Percentiles rank a stretch among this genome's conserved stretches.
These are phyloP conservation scores for Parietaria judaica DNA, from an alignment of 306 rosid species.

Conservation along the genomic window DNA sequence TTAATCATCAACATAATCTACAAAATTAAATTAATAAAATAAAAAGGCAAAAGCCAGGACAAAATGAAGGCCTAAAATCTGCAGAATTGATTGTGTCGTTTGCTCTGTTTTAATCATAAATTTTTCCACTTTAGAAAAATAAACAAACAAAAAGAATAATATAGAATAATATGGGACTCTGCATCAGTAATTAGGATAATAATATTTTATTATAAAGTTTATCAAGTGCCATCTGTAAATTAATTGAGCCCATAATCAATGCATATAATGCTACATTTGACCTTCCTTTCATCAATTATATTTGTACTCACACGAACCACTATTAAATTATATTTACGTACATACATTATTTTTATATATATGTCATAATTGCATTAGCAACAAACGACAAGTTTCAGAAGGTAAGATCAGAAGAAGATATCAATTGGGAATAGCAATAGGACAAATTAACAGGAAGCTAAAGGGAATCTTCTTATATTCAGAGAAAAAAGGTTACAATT, in stretches of 20 bases:
- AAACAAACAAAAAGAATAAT: background rate
- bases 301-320: background rate
- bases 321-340: background rate
- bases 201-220: background rate
- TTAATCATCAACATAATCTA: background rate
- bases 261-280: conserved; percentile 14
- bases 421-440: background rate
- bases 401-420: background rate
- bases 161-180: background rate
- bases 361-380: background rate
- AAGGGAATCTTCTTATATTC: conserved; percentile 1
- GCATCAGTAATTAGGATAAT: background rate
- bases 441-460: conserved; percentile 6
- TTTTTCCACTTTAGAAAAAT: background rate
- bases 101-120: background rate
- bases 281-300: conserved; percentile 13
- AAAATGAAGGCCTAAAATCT: background rate
- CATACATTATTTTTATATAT: background rate
- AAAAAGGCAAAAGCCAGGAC: background rate
- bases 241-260: conserved; percentile 1
- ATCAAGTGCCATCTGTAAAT: conserved; percentile 12
- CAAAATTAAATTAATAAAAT: background rate
- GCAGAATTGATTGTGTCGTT: background rate
- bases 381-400: conserved; percentile 12
- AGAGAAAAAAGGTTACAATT: background rate